Conservation (phyloP, 805 yeast genomes). For the Wickerhamomyces ciferrii region DNA sequence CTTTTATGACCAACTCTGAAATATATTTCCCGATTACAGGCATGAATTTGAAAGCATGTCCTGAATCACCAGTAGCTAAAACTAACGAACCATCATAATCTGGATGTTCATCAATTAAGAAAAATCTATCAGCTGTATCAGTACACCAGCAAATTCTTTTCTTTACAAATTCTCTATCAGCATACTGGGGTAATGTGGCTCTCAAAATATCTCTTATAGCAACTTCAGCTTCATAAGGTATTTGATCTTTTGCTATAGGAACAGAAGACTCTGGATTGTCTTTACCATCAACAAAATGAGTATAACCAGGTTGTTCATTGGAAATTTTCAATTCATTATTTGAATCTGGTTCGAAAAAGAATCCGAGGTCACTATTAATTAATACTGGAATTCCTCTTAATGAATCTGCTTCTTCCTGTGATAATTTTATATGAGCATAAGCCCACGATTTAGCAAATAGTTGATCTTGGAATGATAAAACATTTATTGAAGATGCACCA, state of each 20-base stretch:
- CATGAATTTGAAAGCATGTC: conserved; percentile 24
- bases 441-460: conserved; percentile 29
- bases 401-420: conserved; percentile 21
- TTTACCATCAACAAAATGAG: conserved; percentile 7
- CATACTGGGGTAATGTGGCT: conserved; percentile 21
- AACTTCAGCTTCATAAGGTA: conserved; percentile 20
- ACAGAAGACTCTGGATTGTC: conserved; percentile 9
- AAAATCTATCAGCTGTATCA: conserved; percentile 22
- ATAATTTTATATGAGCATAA: conserved; percentile 27
- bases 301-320: conserved; percentile 29
- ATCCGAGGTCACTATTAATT: conserved; percentile 28
- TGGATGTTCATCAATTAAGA: conserved; percentile 19
- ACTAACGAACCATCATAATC: conserved; percentile 5
- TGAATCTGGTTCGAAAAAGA: conserved; percentile 31
- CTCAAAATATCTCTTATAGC: conserved; percentile 19
- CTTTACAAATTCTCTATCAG: conserved; percentile 18
- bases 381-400: conserved; percentile 26
- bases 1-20: conserved; percentile 19
- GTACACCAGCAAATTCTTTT: conserved; percentile 25
- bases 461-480: conserved; percentile 26
- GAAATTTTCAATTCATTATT: conserved; percentile 25
- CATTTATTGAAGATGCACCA: conserved; percentile 26
- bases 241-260: conserved; percentile 16
- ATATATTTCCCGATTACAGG: conserved; percentile 22
- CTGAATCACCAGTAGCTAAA: conserved; percentile 26